Base-by-base conservation (phyloP, 2,329 filamentous ascomycete species). In the Ophidiomyces ophidiicola region DNA sequence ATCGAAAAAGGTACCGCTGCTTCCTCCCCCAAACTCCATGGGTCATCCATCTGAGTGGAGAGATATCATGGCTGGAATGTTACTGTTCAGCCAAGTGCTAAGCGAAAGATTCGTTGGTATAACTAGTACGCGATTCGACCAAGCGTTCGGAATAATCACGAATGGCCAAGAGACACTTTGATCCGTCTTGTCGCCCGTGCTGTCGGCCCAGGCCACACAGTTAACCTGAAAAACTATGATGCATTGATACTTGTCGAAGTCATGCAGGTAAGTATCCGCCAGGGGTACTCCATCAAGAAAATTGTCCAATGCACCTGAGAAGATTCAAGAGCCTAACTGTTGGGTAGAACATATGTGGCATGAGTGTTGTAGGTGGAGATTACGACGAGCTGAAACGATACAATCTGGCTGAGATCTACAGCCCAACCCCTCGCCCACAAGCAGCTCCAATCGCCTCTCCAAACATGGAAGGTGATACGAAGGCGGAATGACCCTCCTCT, bases 401-500 rank as follows among this genome's bases (percentile, higher is more conserved):
- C 56, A 80, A 79, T 53, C 54, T 79, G 33, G 68, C 73, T 30
- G 76, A 80, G 54, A 67, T 80, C 37, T 74, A 72, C 48, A 66
- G 68, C 42, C 66, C 69, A 36, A 63, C 61, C 6, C 55, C 62
- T 41, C 40, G 36, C 12, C 44, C 39, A 32, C 39, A 42, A 25
- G 28, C 12, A 12, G 28, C 12, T 6, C 25, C 20, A 25, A 23
- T 15, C 15, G 21, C 32, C 32, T 42, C 39, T 37, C 33, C n/a
- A 33, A 41, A 37, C 26, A 28, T 25, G 15, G 23, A 31, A 23
- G 12, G 31, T 10, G 21, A 29, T 30, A 41, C 32, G 28, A 36
- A 34, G 21, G 20, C 18, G 33, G 32, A 41, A 23, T 35, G 39
- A 36, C 31, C 18, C 8, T 26, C 25, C 4, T n/a, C n/a, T n/a